Percentiles rank a stretch among this genome's conserved stretches.
These are phyloP conservation scores for Medicago lupulina DNA, from an alignment of 306 rosid species.

Conservation along the genomic window DNA sequence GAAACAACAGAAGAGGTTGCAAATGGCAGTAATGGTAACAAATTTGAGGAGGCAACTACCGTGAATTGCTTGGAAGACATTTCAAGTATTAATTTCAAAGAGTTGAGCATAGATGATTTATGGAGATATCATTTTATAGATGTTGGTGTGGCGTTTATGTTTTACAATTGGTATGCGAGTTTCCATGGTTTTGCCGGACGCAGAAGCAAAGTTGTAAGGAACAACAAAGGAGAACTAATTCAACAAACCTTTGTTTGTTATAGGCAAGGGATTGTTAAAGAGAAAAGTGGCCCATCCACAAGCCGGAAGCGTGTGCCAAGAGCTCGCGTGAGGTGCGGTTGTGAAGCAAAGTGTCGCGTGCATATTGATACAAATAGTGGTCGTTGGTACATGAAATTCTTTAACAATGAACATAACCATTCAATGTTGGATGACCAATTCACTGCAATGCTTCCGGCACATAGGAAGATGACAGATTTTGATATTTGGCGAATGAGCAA, in stretches of 20 bases:
- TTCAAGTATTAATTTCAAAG: not conserved
- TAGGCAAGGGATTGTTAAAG: not conserved
- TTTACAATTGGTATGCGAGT: not conserved
- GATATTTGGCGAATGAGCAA: not conserved
- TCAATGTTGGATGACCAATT: not conserved
- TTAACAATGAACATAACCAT: not conserved
- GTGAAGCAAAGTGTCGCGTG: not conserved
- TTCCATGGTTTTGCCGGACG: not conserved
- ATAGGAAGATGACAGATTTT: not conserved
- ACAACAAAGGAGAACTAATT: not conserved
- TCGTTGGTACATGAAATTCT: not conserved
- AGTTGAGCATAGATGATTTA: not conserved
- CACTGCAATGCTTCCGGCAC: not conserved
- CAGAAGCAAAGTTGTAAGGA: not conserved
- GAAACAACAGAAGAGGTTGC: too few relatives aligned
- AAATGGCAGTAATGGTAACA: too few relatives aligned
- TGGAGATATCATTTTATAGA: not conserved
- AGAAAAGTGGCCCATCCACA: too few relatives aligned
- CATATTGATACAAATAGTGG: not conserved
- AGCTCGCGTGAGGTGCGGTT: not conserved
- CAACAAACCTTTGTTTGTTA: not conserved
- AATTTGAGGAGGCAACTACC: too few relatives aligned
- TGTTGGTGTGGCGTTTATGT: not conserved
- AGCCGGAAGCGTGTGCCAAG: not conserved
- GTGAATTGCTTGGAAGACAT: not conserved